Evolutionary conservation across 148 eudicot genomes (phyloP).

Genomic region (Limonium bicolor): DNA sequence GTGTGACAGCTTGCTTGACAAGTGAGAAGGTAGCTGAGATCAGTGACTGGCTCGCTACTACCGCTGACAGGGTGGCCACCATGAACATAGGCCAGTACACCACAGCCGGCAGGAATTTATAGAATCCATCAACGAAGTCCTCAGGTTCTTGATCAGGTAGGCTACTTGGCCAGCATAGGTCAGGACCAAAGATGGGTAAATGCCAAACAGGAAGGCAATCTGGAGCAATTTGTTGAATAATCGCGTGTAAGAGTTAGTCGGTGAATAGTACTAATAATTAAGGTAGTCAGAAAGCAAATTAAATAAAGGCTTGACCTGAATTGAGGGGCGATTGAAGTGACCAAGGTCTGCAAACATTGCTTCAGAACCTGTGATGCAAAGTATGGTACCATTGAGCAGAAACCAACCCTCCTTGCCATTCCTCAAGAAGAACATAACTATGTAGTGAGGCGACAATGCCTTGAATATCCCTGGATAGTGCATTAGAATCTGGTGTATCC

Average conservation of each 20-base stretch:
- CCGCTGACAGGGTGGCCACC: conserved; percentile 41
- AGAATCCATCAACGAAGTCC: conserved; percentile 37
- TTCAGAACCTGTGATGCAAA: conserved; percentile 66
- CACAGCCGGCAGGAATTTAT: conserved; percentile 41
- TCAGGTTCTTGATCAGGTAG: conserved; percentile 45
- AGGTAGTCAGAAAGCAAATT: too few species aligned
- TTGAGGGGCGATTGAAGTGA: conserved; percentile 42
- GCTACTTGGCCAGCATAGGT: conserved; percentile 80
- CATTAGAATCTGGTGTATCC: conserved; percentile 34
- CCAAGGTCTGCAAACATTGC: conserved; percentile 69
- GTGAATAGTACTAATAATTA: too few species aligned
- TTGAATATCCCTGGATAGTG: conserved; percentile 48
- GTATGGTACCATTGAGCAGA: conserved; percentile 40
- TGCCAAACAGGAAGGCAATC: conserved; percentile 40
- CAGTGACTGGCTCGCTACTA: conserved; percentile 53
- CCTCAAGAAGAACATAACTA: conserved; percentile 21
- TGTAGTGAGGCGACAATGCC: conserved; percentile 48
- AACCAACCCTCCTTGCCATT: conserved; percentile 46
- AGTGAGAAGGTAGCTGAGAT: conserved; percentile 51
- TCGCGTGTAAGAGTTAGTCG: too few species aligned
- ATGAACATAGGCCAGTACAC: conserved; percentile 74
- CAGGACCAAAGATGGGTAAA: conserved; percentile 54
- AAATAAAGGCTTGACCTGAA: conserved; percentile 31
- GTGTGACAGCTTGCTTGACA: conserved; percentile 37
- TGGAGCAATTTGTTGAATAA: too few species aligned